Evolutionary conservation across 352 stramenopile species (phyloP).

Genomic region (Phytophthora cactorum): DNA sequence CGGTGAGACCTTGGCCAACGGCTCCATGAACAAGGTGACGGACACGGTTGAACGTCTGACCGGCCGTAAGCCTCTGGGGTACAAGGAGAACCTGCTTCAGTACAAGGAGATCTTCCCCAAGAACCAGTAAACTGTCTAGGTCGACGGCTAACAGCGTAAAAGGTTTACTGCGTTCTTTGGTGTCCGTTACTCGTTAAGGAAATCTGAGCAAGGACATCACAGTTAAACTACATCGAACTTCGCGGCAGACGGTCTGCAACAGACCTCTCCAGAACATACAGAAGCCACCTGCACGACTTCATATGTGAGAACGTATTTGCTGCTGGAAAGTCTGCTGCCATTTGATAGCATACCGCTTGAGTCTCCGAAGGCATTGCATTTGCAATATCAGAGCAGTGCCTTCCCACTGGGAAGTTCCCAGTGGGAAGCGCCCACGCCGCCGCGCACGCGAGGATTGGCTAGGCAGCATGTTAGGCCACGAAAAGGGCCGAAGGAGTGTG

Average conservation of each 20-base stretch:
- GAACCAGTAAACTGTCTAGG: slow-evolving; percentile 10
- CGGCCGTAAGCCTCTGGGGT: slow-evolving; percentile 15
- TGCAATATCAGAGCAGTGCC: slow-evolving; percentile 11
- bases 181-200: too few relatives aligned
- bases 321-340: not conserved
- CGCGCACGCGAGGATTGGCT: slow-evolving; percentile 13
- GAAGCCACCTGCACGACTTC: slow-evolving; percentile 1
- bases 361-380: not conserved
- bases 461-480: slow-evolving; percentile 5
- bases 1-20: slow-evolving; percentile 22
- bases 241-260: not conserved
- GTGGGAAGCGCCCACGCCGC: not conserved
- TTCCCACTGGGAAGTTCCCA: not conserved
- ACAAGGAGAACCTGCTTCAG: slow-evolving; percentile 20
- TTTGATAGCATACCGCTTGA: not conserved
- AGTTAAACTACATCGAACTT: not conserved
- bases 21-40: slow-evolving; percentile 23
- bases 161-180: too few relatives aligned
- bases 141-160: not conserved
- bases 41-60: slow-evolving; percentile 20
- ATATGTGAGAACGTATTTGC: not conserved
- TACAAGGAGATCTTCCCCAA: slow-evolving; percentile 29
- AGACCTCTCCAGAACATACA: not conserved
- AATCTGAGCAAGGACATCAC: too few relatives aligned
- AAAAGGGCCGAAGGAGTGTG: slow-evolving; percentile 23